Evolutionary conservation across 257 asterid species (phyloP), one percentile per base, ranked within the genome.

Genomic region (Petrea volubilis): DNA sequence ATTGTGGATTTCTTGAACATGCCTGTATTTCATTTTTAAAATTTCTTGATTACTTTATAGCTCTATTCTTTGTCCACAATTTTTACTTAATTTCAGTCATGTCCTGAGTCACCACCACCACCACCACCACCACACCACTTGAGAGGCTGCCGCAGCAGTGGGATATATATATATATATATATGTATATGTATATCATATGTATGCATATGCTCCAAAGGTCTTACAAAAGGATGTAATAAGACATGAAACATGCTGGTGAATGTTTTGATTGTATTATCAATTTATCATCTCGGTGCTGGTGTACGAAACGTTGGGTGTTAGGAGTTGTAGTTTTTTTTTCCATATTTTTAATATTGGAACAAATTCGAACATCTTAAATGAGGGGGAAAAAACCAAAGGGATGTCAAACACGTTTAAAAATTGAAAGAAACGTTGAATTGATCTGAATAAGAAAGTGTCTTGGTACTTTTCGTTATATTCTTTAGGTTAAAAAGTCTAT

Each of bases 201-300:
- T 57, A 57, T 57, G 63, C 28, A 57, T 57, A 57, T 57, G 63
- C 40, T 27, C 41, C 41, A 17, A 60, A n/a, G 29, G 47, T 38
- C 43, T 34, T 33, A 7, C 65, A 60, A 33, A 33, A 33, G 47
- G 47, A 60, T 60, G 46, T 60, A 60, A 60, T 60, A 60, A 34
- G 8, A n/a, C 41, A 34, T 33, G 38, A 33, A 3, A 33, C 8
- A 36, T 60, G 49, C 25, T 18, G 47, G 5, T 25, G 59, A 52
- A 52, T 5, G 36, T 55, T 55, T 23, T 24, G 10, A 6, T 10
- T 55, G 60, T 27, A 55, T 27, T 55, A 21, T 12, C n/a, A 3
- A 6, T 10, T 56, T 40, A 56, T 27, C 27, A 7, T 56, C 21
- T 31, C 38, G 38, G 38, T 31, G 38, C 38, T 31, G 38, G 38